Evolutionary conservation across 2,329 filamentous ascomycete genomes (phyloP), one percentile per base, ranked within the genome.

Genomic region (Calonectria multiphialidica): DNA sequence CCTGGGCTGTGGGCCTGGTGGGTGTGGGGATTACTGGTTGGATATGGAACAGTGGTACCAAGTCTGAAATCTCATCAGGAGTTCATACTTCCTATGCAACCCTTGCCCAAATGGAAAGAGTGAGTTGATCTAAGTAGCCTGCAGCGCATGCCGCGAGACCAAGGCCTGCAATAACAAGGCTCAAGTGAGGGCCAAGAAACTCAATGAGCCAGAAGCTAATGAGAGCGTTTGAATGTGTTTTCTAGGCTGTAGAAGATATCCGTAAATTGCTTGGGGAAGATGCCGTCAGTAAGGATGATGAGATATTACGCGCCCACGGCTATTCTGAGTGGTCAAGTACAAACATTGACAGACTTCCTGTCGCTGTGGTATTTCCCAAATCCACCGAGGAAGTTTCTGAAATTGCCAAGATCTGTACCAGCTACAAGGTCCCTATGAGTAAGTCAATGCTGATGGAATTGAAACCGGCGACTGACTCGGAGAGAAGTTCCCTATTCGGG

Each of bases 241-340:
- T 21, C 35, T 18, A 67, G 64, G 64, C 64, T 18, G n/a, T 59
- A 15, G 47, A 45, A 2, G 64, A 67, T 25, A 18, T 67, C 30
- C 30, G 44, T 8, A 12, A 35, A n/a, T n/a, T n/a, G 16, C 18
- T 67, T 5, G 64, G 64, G 8, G 50, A 57, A 45, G 65, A 68
- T 21, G 16, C 4, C 10, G 44, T 68, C 15, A 33, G 21, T n/a
- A 49, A 23, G 15, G 65, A 68, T 3, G 40, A 35, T 10, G 53
- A 61, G 8, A 55, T 57, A 28, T 12, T 68, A 10, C 16, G 47
- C 9, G 65, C 50, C 9, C 65, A 68, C n/a, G 65, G 65, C 6
- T 61, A 68, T 30, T 68, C 65, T 30, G 65, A 68, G 37, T 68
- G 65, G 65, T 68, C 65, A 7, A 49, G 12, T 7, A 35, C 44